Evolutionary conservation across 225 moss, liverwort and hornwort species (phyloP).

Genomic region (Thuidium tamariscinum): DNA sequence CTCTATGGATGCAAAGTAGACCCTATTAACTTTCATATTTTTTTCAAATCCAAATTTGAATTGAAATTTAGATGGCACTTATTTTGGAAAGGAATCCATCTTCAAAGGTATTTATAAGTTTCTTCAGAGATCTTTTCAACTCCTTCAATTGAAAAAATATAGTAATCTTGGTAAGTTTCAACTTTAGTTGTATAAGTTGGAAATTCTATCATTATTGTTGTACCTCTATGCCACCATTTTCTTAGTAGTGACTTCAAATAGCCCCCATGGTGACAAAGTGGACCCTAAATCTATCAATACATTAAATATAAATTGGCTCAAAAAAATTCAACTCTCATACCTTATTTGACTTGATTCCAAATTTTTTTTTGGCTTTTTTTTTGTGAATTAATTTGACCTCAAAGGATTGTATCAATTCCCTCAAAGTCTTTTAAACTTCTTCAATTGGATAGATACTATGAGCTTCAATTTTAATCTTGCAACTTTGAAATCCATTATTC

Average conservation of each 20-base stretch:
- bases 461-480: neutral
- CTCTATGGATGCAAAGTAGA: neutral
- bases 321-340: neutral
- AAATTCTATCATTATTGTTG: neutral
- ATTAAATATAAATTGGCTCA: neutral
- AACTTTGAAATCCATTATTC: no score
- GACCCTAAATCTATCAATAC: rapidly evolving
- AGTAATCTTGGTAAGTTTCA: neutral
- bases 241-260: neutral
- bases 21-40: neutral
- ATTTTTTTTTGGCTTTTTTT: neutral
- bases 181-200: neutral
- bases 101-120: neutral
- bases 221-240: neutral
- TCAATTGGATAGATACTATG: neutral
- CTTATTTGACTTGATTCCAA: neutral
- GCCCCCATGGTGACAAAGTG: rapidly evolving
- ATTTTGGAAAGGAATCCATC: rapidly evolving
- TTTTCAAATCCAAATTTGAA: neutral
- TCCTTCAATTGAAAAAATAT: neutral
- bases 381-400: neutral
- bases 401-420: neutral
- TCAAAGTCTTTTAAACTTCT: neutral
- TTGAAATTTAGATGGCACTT: neutral
- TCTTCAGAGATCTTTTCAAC: neutral